Percentiles rank a stretch among this genome's conserved stretches.
Conservation (phyloP, 1,139 yeast species). For the Debaryomyces robertsiae region DNA sequence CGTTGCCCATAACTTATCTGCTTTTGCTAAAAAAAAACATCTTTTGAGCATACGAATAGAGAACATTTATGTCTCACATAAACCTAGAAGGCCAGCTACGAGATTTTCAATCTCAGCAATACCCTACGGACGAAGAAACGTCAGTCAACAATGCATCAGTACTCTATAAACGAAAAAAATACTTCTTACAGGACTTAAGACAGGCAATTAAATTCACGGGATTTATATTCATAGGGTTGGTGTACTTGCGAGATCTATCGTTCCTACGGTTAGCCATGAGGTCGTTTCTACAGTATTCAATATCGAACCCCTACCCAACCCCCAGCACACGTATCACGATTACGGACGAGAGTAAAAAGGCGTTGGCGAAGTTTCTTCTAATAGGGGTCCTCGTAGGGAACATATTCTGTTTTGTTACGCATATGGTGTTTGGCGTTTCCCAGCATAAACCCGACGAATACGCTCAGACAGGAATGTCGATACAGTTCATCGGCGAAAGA, state of each 20-base stretch:
- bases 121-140: conserved; percentile 44
- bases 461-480: conserved; percentile 39
- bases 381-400: conserved; percentile 29
- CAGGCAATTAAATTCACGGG: conserved; percentile 33
- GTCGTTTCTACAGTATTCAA: conserved; percentile 31
- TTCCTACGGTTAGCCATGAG: conserved; percentile 30
- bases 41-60: not conserved
- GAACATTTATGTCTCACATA: conserved; percentile 10
- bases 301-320: conserved; percentile 31
- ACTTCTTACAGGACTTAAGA: conserved; percentile 38
- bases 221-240: conserved; percentile 30
- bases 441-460: conserved; percentile 20
- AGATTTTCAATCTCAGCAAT: conserved; percentile 32
- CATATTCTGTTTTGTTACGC: conserved; percentile 27
- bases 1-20: not conserved
- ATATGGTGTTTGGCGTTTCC: conserved; percentile 34
- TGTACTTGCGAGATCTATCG: conserved; percentile 42
- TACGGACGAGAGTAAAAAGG: conserved; percentile 31
- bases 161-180: conserved; percentile 43
- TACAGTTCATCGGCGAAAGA: conserved; percentile 48
- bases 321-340: conserved; percentile 16
- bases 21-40: not conserved
- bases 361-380: conserved; percentile 32
- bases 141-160: conserved; percentile 35
- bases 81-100: conserved; percentile 27